Evolutionary conservation across 106 monocot genomes (phyloP), one percentile per base, ranked within the genome.

Genomic region (Acorus calamus): DNA sequence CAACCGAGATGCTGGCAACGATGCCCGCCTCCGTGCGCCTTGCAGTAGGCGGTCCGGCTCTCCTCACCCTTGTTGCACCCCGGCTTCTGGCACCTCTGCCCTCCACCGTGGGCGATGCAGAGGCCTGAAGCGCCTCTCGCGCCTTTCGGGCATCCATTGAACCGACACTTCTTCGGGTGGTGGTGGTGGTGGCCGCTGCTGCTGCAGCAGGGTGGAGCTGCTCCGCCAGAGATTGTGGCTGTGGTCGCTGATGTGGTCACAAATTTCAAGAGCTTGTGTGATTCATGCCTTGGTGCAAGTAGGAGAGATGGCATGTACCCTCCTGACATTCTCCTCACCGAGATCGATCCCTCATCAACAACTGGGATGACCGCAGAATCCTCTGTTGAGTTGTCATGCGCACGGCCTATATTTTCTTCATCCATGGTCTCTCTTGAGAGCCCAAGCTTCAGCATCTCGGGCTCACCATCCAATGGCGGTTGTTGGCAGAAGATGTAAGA

Each of bases 21-120:
- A 46, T 77, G 64, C 45, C 96, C 96, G 7, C 96, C 96, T 46
- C 96, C 90, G 56, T 91, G 90, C 41, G 96, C 77, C 60, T 96
- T 96, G 76, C 96, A 96, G 70, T 80, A 96, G 12, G 87, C 87
- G 10, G 90, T 81, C 11, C 87, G 71, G 58, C 90, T 87, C 71
- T 96, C 96, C 2, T 90, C 87, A 4, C 96, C 96, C 59, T 96
- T 96, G 73, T 84, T 87, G 87, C 96, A 96, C 12, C 84, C 87
- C 4, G 78, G 80, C 60, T 87, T 90, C 55, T 96, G 90, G 70
- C 96, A 96, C 53, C 96, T 69, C 54, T 96, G 96, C 2, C 96
- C 96, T 5, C 96, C 96, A 5, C 96, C 96, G 65, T 96, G 96
- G 6, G 80, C 73, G 59, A 96, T 96, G 78, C 96, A 96, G 11